Evolutionary conservation across 1,284 basidiomycete genomes (phyloP).

Genomic region (Cryptococcus sp.): DNA sequence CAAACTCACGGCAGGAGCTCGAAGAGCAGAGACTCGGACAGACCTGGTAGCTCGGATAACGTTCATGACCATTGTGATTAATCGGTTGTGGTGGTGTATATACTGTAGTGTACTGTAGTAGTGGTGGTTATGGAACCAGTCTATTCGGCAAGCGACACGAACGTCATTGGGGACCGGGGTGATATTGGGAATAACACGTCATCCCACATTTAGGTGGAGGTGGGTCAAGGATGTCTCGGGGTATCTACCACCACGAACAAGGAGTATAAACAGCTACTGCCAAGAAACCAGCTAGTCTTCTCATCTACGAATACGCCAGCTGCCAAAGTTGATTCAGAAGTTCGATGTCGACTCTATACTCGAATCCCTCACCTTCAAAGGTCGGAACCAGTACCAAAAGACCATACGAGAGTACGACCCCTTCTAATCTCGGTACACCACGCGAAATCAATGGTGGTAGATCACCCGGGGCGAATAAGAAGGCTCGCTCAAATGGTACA

Average conservation of each 20-base stretch:
- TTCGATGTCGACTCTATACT: background rate
- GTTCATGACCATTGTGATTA: background rate
- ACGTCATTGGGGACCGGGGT: too few species aligned
- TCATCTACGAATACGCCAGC: too few species aligned
- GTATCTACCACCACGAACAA: too few species aligned
- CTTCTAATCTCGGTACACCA: too few species aligned
- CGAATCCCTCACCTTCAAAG: conserved; percentile 1
- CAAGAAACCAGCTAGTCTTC: too few species aligned
- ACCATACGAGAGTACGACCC: background rate
- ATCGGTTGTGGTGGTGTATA: background rate
- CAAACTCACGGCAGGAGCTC: conserved; percentile 25
- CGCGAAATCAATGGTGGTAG: background rate
- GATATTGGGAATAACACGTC: too few species aligned
- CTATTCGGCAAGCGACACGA: too few species aligned
- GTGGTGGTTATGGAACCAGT: background rate
- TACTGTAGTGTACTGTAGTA: background rate
- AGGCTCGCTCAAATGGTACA: background rate
- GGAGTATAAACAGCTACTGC: too few species aligned
- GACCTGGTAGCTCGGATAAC: conserved; percentile 1
- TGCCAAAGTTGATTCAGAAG: too few species aligned
- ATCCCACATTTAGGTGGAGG: too few species aligned
- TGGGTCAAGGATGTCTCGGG: too few species aligned
- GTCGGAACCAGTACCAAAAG: background rate
- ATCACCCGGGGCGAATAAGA: background rate
- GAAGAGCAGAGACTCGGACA: conserved; percentile 14